Conservation (phyloP, 2,329 filamentous ascomycete genomes). For the Pseudonectria buxi region DNA sequence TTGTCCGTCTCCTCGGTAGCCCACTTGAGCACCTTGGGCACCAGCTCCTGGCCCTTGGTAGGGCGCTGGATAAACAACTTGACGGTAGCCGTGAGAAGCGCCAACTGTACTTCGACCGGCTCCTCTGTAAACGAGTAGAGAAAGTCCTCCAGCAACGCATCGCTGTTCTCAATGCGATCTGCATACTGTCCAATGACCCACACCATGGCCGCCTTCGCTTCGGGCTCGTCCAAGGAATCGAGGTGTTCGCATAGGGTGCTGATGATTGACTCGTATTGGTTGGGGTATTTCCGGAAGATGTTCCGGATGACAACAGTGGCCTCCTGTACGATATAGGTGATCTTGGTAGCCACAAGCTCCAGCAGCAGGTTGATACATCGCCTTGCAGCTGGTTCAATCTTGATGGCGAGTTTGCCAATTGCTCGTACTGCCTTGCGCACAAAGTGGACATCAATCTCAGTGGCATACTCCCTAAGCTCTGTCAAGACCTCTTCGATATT, state of each 20-base stretch:
- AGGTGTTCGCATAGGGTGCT: constrained; percentile 91
- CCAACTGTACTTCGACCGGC: constrained; percentile 89
- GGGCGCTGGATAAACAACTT: constrained; percentile 97
- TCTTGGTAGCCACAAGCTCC: constrained; percentile 92
- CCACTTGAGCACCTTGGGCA: constrained; percentile 95
- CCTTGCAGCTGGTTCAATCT: constrained; percentile 89
- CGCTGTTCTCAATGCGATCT: constrained; percentile 93
- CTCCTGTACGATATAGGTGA: constrained; percentile 98
- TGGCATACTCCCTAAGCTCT: constrained; percentile 92
- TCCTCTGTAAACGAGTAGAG: constrained; percentile 90
- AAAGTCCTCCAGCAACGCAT: constrained; percentile 90
- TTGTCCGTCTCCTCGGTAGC: constrained; percentile 99
- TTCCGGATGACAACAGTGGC: constrained; percentile 98
- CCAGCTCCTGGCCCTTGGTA: constrained; percentile 86
- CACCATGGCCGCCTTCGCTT: constrained; percentile 97
- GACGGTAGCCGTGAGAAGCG: constrained; percentile 89
- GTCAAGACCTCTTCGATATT: constrained; percentile 95
- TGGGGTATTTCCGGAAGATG: constrained; percentile 98
- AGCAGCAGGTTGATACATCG: constrained; percentile 89
- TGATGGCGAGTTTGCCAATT: constrained; percentile 96
- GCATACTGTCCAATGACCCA: constrained; percentile 99
- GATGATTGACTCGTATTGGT: constrained; percentile 98
- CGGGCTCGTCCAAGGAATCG: constrained; percentile 92
- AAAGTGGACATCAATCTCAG: constrained; percentile 97
- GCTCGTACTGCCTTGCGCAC: constrained; percentile 95